Evolutionary conservation across 2,329 filamentous ascomycete genomes (phyloP).

Genomic region (Cladosporium sp.): DNA sequence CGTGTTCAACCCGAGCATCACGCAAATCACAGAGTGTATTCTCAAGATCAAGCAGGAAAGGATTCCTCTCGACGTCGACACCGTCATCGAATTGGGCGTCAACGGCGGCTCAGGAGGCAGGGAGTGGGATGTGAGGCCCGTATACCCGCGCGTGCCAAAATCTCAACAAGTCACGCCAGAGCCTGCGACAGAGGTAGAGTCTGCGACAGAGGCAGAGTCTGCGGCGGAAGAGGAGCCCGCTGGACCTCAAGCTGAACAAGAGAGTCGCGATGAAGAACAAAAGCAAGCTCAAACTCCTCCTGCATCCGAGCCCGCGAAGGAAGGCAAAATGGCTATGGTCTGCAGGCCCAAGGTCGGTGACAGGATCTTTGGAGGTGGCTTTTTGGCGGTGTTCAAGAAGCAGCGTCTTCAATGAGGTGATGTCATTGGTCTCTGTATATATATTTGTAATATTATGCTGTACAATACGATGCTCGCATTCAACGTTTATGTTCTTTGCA

Average conservation of each 20-base stretch:
- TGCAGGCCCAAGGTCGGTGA: conserved; percentile 39
- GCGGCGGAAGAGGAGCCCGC: neutral
- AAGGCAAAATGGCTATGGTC: conserved; percentile 27
- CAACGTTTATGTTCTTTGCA: neutral
- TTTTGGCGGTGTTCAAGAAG: conserved; percentile 35
- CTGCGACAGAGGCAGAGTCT: no score
- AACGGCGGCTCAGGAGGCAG: conserved; percentile 52
- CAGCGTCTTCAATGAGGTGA: conserved; percentile 2
- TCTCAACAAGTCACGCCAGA: neutral
- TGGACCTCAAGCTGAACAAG: neutral
- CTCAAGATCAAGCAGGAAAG: conserved; percentile 49
- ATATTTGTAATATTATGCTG: neutral
- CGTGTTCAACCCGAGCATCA: conserved; percentile 73
- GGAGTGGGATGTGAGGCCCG: conserved; percentile 60
- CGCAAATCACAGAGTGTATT: conserved; percentile 67
- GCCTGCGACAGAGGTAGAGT: neutral
- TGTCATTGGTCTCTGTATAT: no score
- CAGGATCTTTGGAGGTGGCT: conserved; percentile 35
- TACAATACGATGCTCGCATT: neutral
- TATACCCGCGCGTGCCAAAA: conserved; percentile 31
- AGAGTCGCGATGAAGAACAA: neutral
- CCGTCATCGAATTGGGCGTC: conserved; percentile 54
- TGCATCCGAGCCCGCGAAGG: neutral
- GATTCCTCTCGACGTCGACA: conserved; percentile 56
- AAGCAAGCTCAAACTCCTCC: neutral